phyloP scores from a whole-genome alignment of 371 early-diverging fungal genomes.

The Mortierella sp. region DNA sequence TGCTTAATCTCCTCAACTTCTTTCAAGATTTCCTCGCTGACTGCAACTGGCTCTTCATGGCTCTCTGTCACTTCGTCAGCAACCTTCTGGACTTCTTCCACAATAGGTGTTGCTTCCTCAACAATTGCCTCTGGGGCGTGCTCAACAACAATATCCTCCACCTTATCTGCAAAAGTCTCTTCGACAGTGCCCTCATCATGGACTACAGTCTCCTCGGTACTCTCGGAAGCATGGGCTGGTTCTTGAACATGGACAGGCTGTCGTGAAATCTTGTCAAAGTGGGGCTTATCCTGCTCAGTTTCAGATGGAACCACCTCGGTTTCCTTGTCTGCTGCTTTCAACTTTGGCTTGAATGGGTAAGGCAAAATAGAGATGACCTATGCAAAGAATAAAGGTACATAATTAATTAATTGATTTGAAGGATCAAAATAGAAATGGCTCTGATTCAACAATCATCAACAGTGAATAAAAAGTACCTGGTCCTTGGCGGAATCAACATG shows the following conservation, averaged over 20 bases:
- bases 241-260: slow-evolving; percentile 36
- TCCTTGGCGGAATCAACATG: slow-evolving; percentile 55
- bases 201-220: not conserved
- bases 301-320: not conserved
- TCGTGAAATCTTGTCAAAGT: slow-evolving; percentile 20
- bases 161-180: slow-evolving; percentile 5
- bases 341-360: slow-evolving; percentile 45
- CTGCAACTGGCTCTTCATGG: not conserved
- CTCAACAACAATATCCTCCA: slow-evolving; percentile 10
- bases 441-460: not conserved
- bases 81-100: not conserved
- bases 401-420: not conserved
- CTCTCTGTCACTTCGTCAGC: not conserved
- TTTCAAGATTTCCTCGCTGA: not conserved
- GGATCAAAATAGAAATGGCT: not conserved
- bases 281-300: not conserved
- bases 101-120: not conserved
- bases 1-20: not conserved
- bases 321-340: not conserved
- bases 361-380: slow-evolving; percentile 45
- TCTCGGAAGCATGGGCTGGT: not conserved
- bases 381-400: not conserved
- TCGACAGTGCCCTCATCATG: not conserved
- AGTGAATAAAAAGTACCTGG: slow-evolving; percentile 28
- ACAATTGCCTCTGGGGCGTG: slow-evolving; percentile 15